Percentiles rank a stretch among this genome's conserved stretches.
phyloP scores from a whole-genome alignment of 2,329 filamentous ascomycete species.

The Beauveria sp. region DNA sequence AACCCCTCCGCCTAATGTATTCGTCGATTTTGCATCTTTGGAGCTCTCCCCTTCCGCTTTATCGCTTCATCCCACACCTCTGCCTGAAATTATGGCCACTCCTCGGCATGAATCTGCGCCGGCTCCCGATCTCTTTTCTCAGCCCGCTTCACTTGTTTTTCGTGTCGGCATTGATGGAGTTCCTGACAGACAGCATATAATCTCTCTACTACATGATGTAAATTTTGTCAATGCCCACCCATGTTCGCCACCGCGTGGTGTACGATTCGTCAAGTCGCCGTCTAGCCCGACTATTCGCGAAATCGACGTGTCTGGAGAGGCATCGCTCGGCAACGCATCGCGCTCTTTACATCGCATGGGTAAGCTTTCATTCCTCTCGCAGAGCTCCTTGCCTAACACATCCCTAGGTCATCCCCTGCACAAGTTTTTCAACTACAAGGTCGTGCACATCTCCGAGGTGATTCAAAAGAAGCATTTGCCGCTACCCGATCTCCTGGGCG shows the following conservation, averaged over 20 bases:
- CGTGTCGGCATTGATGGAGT: constrained; percentile 30
- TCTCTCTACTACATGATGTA: constrained; percentile 48
- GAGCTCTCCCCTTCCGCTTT: constrained; percentile 38
- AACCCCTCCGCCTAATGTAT: constrained; percentile 38
- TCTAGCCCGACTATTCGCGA: constrained; percentile 53
- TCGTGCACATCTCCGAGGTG: constrained; percentile 51
- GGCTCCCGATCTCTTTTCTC: constrained; percentile 26
- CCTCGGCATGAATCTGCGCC: constrained; percentile 27
- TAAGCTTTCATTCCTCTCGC: constrained; percentile 19
- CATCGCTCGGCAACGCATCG: constrained; percentile 34
- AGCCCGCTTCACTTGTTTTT: constrained; percentile 29
- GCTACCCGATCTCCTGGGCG: constrained; percentile 38
- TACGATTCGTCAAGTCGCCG: constrained; percentile 51
- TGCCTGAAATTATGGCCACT: constrained; percentile 31
- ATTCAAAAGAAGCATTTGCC: constrained; percentile 38
- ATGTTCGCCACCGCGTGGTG: constrained; percentile 49
- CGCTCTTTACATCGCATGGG: constrained; percentile 41
- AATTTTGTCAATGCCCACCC: constrained; percentile 61
- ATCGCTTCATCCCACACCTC: constrained; percentile 37
- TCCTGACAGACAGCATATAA: constrained; percentile 32
- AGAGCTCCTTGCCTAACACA: constrained; percentile 13
- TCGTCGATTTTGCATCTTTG: constrained; percentile 42
- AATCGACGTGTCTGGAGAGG: constrained; percentile 42
- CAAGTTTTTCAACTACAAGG: constrained; percentile 53
- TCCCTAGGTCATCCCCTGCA: constrained; percentile 52